Base-by-base conservation (phyloP, 805 yeast species). In the Kodamaea hsintzibuensis region DNA sequence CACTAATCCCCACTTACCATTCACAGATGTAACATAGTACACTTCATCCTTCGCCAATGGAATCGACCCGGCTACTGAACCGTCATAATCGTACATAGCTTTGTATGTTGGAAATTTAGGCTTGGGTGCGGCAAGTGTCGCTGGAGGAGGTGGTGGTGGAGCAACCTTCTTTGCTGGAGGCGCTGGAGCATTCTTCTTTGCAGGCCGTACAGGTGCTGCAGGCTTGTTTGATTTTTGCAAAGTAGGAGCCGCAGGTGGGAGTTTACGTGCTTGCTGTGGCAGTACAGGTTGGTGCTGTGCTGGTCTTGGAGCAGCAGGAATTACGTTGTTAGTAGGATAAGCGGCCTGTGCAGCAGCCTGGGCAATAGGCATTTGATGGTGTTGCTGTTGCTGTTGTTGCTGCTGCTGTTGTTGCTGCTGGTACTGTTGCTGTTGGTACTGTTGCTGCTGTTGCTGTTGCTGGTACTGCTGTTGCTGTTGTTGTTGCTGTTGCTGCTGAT, bases 1-100 rank as follows among this genome's bases (percentile, higher is more conserved):
- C 8, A 91, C 98, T 54, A 95, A 78, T 62, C 96, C 93, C 99
- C 99, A 95, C 14, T 97, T 97, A 57, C 89, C 92, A 46, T 86
- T 84, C 54, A 87, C 89, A 64, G 82, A 86, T 2, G 85, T 73
- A 35, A 95, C 83, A 57, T 83, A 83, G 38, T 93, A 84, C 47
- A 90, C 75, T 45, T 89, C 88, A 55, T 89, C 97, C 62, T 87
- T 88, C 5, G 79, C 72, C 40, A 93, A 77, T 6, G 97, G 91
- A 55, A 92, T 76, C 7, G 95, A 85, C 0, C 96, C 86, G 12
- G 86, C 80, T 14, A 93, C 95, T 1, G 91, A 82, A 6, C 97
- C 98, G 17, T 85, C 88, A 70, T 89, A 93, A 61, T 91, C 97
- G 66, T 88, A 93, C 39, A 90, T 82, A 0, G 96, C 98, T 62